Base-by-base conservation (phyloP, 495 filamentous ascomycete genomes). In the Hypoxylon fuscum region DNA sequence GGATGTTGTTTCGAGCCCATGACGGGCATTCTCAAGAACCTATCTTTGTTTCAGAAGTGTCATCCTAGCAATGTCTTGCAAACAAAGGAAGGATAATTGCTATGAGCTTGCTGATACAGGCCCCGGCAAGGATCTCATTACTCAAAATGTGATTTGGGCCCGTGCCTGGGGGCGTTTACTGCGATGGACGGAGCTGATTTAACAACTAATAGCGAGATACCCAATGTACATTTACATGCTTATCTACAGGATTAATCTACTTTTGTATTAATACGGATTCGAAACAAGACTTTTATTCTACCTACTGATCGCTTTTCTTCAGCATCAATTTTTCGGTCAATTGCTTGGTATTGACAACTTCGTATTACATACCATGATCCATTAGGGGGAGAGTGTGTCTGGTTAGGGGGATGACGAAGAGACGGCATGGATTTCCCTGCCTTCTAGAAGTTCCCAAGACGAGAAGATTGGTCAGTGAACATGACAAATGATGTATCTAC, bases 141-240 rank as follows among this genome's bases (percentile, higher is more conserved):
- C n/a, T n/a, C n/a, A n/a, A n/a, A n/a, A n/a, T n/a, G n/a, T n/a
- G n/a, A n/a, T n/a, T n/a, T n/a, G n/a, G n/a, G n/a, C n/a, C n/a
- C n/a, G n/a, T n/a, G n/a, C n/a, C n/a, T n/a, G n/a, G n/a, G n/a
- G n/a, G n/a, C n/a, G n/a, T n/a, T n/a, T 27, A 32, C 43, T 37
- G 27, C 11, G 21, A n/a, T 46, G 14, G 15, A 17, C 2, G 25
- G 27, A 23, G 29, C 18, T 32, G 31, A 10, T 50, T 44, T 34
- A 25, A 35, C 47, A 40, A 43, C 46, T 47, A 9, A 25, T 50
- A 44, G 40, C 48, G 23, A 59, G 62, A 65, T 65, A 65, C 62
- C 62, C 62, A 41, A 29, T 17, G 9, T 27, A 49, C 46, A 20
- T 44, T 42, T 12, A 42, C 20, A 42, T 42, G 12, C 18, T 2